Evolutionary conservation across 2,329 filamentous ascomycete genomes (phyloP).

Genomic region (Apiospora malaysiana): DNA sequence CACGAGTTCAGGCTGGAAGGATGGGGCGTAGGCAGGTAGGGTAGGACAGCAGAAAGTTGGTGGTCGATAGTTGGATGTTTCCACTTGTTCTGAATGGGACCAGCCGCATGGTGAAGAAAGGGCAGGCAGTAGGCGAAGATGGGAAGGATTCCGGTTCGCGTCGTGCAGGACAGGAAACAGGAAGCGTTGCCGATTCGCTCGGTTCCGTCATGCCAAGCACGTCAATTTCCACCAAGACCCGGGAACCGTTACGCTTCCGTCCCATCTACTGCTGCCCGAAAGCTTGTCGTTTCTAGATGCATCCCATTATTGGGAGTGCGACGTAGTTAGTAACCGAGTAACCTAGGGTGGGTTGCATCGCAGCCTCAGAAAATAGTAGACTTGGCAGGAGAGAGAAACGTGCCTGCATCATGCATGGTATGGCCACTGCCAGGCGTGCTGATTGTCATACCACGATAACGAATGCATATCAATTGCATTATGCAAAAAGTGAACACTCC

Average conservation of each 20-base stretch:
- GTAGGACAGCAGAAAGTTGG: not conserved
- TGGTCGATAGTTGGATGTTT: not conserved
- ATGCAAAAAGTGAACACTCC: not conserved
- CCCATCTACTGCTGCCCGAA: not conserved
- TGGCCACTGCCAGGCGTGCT: no score
- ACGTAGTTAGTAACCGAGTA: no score
- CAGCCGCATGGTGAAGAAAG: not conserved
- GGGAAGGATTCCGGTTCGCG: not conserved
- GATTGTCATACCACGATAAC: not conserved
- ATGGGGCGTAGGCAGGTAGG: not conserved
- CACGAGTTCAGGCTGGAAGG: not conserved
- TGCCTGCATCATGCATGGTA: no score
- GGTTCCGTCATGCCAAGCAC: not conserved
- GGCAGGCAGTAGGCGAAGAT: not conserved
- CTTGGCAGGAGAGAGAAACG: not conserved
- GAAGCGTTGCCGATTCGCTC: not conserved
- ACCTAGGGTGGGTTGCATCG: not conserved
- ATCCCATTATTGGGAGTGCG: not conserved
- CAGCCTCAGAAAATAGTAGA: not conserved
- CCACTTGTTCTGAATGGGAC: not conserved
- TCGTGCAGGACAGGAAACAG: not conserved
- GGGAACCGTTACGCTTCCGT: not conserved
- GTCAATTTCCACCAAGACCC: conserved; percentile 1
- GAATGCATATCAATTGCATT: not conserved
- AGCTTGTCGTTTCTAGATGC: not conserved